phyloP scores from a whole-genome alignment of 2,329 filamentous ascomycete species.

The Phoma sp. region DNA sequence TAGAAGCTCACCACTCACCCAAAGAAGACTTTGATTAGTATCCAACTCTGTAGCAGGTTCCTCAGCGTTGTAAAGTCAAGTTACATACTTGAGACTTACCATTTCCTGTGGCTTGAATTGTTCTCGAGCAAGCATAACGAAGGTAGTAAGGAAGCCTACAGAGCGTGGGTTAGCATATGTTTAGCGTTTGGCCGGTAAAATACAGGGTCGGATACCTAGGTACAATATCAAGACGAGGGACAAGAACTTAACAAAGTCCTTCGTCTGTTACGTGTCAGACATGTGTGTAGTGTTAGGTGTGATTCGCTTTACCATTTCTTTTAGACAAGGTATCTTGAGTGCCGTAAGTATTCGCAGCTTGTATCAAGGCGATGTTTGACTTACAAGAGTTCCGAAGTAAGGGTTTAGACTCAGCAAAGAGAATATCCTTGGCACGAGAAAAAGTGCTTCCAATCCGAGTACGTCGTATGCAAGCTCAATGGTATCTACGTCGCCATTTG shows the following conservation, averaged over 20 bases:
- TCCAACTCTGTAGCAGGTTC: slow-evolving; percentile 60
- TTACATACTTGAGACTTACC: slow-evolving; percentile 38
- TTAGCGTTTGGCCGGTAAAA: not conserved
- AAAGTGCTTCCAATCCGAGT: slow-evolving; percentile 84
- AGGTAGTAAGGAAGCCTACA: slow-evolving; percentile 82
- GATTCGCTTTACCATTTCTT: slow-evolving; percentile 73
- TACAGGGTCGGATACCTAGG: slow-evolving; percentile 57
- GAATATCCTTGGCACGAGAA: slow-evolving; percentile 86
- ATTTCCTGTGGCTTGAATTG: slow-evolving; percentile 69
- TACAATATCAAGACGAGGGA: slow-evolving; percentile 83
- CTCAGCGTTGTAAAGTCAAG: slow-evolving; percentile 16
- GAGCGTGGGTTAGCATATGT: not conserved
- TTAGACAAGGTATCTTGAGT: slow-evolving; percentile 79
- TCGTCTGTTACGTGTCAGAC: slow-evolving; percentile 58
- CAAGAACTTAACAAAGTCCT: slow-evolving; percentile 84
- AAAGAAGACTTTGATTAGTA: slow-evolving; percentile 81
- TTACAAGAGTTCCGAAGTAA: slow-evolving; percentile 80
- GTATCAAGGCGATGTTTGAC: slow-evolving; percentile 16
- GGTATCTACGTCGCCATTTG: slow-evolving; percentile 64
- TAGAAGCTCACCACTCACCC: slow-evolving; percentile 52
- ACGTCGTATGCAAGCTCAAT: slow-evolving; percentile 86
- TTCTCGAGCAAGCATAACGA: slow-evolving; percentile 76
- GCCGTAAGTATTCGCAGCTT: not conserved
- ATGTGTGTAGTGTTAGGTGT: not conserved
- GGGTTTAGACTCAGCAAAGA: slow-evolving; percentile 85